phyloP scores from a whole-genome alignment of 345 rosid species.

The Arabis hirsuta region DNA sequence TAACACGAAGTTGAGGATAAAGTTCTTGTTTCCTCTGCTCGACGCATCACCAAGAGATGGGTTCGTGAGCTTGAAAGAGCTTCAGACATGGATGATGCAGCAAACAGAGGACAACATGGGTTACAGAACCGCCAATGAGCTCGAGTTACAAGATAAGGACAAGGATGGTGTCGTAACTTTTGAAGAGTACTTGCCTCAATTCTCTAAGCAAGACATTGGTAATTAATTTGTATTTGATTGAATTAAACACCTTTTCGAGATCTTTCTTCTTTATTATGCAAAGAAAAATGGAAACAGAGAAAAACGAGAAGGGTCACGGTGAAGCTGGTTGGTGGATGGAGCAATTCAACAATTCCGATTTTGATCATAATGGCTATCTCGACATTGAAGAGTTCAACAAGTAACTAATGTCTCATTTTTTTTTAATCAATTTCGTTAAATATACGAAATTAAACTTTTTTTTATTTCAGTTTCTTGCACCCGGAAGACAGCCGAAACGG shows the following conservation, averaged over 20 bases:
- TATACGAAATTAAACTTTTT: too few relatives aligned
- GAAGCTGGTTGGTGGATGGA: slow-evolving; percentile 84
- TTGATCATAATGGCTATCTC: slow-evolving; percentile 55
- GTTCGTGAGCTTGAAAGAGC: slow-evolving; percentile 56
- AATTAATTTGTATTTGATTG: not conserved
- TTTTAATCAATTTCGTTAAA: not conserved
- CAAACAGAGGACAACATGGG: slow-evolving; percentile 57
- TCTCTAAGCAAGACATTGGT: slow-evolving; percentile 62
- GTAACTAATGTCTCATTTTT: slow-evolving; percentile 37
- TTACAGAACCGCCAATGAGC: slow-evolving; percentile 52
- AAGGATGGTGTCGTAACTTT: slow-evolving; percentile 61
- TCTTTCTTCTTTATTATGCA: slow-evolving; percentile 9
- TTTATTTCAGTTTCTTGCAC: slow-evolving; percentile 59
- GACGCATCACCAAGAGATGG: slow-evolving; percentile 63
- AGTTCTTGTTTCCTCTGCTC: slow-evolving; percentile 63
- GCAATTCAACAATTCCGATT: slow-evolving; percentile 61
- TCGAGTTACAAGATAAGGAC: slow-evolving; percentile 55
- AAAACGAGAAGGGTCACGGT: slow-evolving; percentile 57
- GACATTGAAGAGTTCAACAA: slow-evolving; percentile 58
- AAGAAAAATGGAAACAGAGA: slow-evolving; percentile 44
- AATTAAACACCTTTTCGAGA: not conserved
- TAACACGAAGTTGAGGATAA: slow-evolving; percentile 63
- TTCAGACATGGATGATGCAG: slow-evolving; percentile 59
- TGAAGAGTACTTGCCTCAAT: slow-evolving; percentile 63
- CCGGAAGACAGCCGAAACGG: slow-evolving; percentile 70